Base-by-base conservation (phyloP, 2,329 filamentous ascomycete genomes). In the Pestalotiopsis sp. region DNA sequence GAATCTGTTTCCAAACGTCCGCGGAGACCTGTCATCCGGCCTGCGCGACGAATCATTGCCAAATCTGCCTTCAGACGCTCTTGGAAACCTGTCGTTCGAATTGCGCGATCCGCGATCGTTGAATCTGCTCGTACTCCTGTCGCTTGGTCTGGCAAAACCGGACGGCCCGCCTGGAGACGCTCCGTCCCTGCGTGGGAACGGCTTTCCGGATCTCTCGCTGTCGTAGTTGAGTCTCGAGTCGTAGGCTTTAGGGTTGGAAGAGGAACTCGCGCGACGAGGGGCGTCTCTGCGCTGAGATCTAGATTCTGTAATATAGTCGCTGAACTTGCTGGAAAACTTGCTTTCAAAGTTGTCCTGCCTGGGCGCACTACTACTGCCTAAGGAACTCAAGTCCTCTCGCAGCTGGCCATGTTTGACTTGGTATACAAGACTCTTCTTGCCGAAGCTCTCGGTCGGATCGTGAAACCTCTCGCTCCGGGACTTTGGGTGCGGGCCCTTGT, bases 401-500 rank as follows among this genome's bases (percentile, higher is more conserved):
- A 85, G 71, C 23, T 75, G 70, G 2, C 85, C 86, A 66, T 83
- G 80, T 73, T 87, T 87, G 69, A 87, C 75, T 73, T 85, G 80
- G 67, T 87, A 89, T 2, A 90, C 87, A 17, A 88, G 70, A 71
- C 88, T 90, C 60, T 78, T 83, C 78, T 87, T 87, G 20, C 87
- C 88, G 73, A 88, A 88, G 1, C 75, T 70, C 20, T 77, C 80
- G 2, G 83, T 78, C 0, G 84, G 83, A 69, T 89, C 83, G 63
- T 85, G 78, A 73, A 90, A 90, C 4, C 87, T 82, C 41, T 84
- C 83, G 61, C 80, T 79, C 58, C 87, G 82, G 5, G 86, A 83
- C 73, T 83, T 81, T 3, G 81, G 79, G 62, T 81, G 74, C n/a
- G 76, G 77, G 25, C 78, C 76, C 13, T 76, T 80, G 68, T 83